Percentiles rank a stretch among this genome's conserved stretches.
Conservation (phyloP, 257 asterid species). For the Solanum ossicruentum region DNA sequence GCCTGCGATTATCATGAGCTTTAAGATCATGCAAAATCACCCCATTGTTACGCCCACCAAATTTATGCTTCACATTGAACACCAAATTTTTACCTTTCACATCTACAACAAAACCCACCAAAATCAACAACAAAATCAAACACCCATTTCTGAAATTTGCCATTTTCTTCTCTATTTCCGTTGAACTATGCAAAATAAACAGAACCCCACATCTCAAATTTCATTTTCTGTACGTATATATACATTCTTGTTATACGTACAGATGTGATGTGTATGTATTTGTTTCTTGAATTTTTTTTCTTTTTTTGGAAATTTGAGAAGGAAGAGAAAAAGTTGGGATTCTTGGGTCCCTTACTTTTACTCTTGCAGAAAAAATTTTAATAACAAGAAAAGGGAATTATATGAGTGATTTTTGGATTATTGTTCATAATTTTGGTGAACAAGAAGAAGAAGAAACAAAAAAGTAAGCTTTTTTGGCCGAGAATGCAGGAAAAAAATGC, state of each 20-base stretch:
- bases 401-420: neutral
- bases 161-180: neutral
- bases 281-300: too few relatives aligned
- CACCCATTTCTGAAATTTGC: neutral
- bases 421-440: neutral
- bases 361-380: neutral
- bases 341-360: neutral
- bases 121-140: neutral
- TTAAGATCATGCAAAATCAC: constrained; percentile 17
- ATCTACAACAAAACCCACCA: neutral
- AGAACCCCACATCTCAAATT: neutral
- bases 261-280: neutral
- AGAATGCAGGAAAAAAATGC: neutral
- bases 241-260: neutral
- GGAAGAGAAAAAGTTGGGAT: neutral
- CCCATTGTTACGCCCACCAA: constrained; percentile 13
- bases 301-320: neutral
- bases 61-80: constrained; percentile 34
- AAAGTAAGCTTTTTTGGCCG: neutral
- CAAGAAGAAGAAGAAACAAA: neutral
- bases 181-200: neutral
- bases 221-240: neutral
- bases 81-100: constrained; percentile 11
- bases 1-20: constrained; percentile 31
- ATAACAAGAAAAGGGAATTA: neutral